Conservation (phyloP, 305 asterid species). For the Fraxinus latifolia region DNA sequence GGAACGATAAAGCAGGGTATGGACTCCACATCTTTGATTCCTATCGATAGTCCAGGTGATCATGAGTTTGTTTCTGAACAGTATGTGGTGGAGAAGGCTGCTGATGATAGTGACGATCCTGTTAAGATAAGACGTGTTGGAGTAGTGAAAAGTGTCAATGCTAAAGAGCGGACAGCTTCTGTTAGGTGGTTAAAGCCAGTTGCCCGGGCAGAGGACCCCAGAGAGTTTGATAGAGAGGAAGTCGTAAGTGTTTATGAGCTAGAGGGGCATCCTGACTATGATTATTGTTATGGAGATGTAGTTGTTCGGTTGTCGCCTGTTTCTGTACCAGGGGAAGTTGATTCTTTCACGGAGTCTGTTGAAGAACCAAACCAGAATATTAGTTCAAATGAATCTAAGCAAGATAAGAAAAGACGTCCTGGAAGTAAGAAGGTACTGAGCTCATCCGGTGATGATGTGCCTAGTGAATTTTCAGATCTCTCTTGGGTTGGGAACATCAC, state of each 20-base stretch:
- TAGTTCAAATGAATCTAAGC: slow-evolving; percentile 35
- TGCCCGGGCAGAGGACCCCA: slow-evolving; percentile 77
- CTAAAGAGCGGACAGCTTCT: slow-evolving; percentile 83
- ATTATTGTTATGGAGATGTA: slow-evolving; percentile 91
- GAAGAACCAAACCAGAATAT: slow-evolving; percentile 30
- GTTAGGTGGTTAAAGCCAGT: slow-evolving; percentile 91
- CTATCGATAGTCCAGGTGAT: slow-evolving; percentile 89
- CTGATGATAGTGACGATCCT: slow-evolving; percentile 61
- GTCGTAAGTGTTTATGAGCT: slow-evolving; percentile 93
- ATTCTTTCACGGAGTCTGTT: slow-evolving; percentile 28
- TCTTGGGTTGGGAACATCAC: slow-evolving; percentile 98
- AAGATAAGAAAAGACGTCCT: slow-evolving; percentile 29
- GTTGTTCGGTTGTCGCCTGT: slow-evolving; percentile 89
- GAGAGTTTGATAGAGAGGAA: slow-evolving; percentile 89
- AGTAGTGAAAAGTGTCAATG: slow-evolving; percentile 78
- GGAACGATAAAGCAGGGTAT: slow-evolving; percentile 56
- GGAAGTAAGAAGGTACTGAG: slow-evolving; percentile 34
- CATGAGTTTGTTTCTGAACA: slow-evolving; percentile 97
- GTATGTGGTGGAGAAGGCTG: slow-evolving; percentile 87
- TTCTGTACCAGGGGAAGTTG: slow-evolving; percentile 41
- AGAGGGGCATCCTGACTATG: slow-evolving; percentile 97
- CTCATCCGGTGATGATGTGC: slow-evolving; percentile 34
- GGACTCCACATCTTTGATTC: slow-evolving; percentile 68
- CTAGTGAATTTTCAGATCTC: slow-evolving; percentile 65
- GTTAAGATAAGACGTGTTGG: slow-evolving; percentile 76